These are phyloP conservation scores for Phylloporus sp. DNA, from an alignment of 1,284 basidiomycete species.

Conservation along the genomic window DNA sequence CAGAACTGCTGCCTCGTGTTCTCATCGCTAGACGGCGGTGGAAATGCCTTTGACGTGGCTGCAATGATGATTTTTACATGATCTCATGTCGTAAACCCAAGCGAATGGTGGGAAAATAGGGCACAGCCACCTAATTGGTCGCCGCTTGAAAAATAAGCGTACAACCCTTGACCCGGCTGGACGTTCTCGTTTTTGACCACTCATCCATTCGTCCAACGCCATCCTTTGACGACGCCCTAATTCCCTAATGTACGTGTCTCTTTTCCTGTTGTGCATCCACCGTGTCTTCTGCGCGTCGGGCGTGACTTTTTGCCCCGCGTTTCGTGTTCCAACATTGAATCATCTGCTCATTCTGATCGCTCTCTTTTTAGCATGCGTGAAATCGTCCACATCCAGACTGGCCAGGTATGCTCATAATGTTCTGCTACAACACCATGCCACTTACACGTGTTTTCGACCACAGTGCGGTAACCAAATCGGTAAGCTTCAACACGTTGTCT, in stretches of 20 bases:
- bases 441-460: constrained; percentile 29
- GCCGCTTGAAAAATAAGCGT: constrained; percentile 49
- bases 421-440: constrained; percentile 1
- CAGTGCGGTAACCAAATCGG: constrained; percentile 99
- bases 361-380: constrained; percentile 82
- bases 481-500: constrained; percentile 47
- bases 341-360: constrained; percentile 44
- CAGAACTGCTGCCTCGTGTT: neutral
- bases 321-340: neutral
- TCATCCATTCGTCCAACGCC: constrained; percentile 44
- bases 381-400: constrained; percentile 97
- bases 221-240: constrained; percentile 41
- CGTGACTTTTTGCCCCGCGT: constrained; percentile 33
- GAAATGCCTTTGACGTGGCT: constrained; percentile 9
- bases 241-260: constrained; percentile 40
- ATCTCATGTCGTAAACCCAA: constrained; percentile 21
- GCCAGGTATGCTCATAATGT: constrained; percentile 70
- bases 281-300: constrained; percentile 32
- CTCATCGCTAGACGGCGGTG: neutral
- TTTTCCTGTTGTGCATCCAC: constrained; percentile 22
- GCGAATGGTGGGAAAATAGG: constrained; percentile 26
- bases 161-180: constrained; percentile 48
- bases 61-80: constrained; percentile 20
- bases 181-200: constrained; percentile 45
- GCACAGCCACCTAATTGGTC: constrained; percentile 39